Percentiles rank a stretch among this genome's conserved stretches.
Conservation (phyloP, 352 stramenopile genomes). For the Globisporangium iwayamae region DNA sequence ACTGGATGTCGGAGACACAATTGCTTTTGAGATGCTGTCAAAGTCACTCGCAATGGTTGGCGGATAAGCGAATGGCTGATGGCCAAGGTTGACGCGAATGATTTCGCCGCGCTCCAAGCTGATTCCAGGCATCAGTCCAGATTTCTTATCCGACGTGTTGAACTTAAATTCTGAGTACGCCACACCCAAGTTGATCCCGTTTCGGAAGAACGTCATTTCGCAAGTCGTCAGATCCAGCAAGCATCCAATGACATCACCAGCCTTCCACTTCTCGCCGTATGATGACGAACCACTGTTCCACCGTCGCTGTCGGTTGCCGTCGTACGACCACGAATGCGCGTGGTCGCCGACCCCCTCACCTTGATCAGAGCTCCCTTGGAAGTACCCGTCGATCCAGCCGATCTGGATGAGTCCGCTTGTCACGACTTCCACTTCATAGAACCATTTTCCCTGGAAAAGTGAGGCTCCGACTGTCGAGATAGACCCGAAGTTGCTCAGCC, state of each 20-base stretch:
- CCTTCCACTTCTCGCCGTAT: constrained; percentile 90
- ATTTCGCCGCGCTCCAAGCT: constrained; percentile 85
- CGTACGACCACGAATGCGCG: constrained; percentile 91
- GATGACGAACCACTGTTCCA: constrained; percentile 89
- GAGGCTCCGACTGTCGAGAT: constrained; percentile 75
- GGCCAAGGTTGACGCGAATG: constrained; percentile 81
- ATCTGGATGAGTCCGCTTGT: constrained; percentile 91
- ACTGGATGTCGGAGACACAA: constrained; percentile 37
- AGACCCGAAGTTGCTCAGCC: constrained; percentile 86
- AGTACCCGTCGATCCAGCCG: constrained; percentile 90
- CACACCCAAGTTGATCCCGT: constrained; percentile 79
- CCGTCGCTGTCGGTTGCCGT: constrained; percentile 87
- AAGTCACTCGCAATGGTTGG: constrained; percentile 57
- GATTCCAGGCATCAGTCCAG: constrained; percentile 82
- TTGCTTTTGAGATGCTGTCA: constrained; percentile 61
- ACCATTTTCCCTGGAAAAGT: constrained; percentile 87
- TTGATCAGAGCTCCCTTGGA: constrained; percentile 89
- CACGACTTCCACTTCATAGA: constrained; percentile 92
- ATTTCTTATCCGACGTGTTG: constrained; percentile 38
- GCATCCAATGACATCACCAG: constrained; percentile 90
- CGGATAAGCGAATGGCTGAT: constrained; percentile 75
- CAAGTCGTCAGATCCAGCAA: constrained; percentile 73
- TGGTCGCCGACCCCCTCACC: constrained; percentile 91
- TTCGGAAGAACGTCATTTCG: constrained; percentile 88
- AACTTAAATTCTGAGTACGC: constrained; percentile 73